A percentile compares a stretch with the other conserved stretches of the same genome.
phyloP scores from a whole-genome alignment of 2,329 filamentous ascomycete genomes.

The Bipolaris oryzae region DNA sequence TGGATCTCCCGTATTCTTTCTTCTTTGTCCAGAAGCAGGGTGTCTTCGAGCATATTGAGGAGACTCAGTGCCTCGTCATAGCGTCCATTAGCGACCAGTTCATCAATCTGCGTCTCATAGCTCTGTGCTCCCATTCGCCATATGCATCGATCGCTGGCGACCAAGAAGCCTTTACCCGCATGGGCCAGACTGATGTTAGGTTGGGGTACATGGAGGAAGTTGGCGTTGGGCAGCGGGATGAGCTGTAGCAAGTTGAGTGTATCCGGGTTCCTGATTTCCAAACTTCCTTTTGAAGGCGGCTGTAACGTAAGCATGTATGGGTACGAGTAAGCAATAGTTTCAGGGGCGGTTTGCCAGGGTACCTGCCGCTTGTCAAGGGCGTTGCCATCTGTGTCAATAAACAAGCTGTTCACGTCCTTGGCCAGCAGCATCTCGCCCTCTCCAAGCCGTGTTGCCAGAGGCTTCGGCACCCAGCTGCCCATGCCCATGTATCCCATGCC shows the following conservation, averaged over 20 bases:
- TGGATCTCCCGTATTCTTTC: constrained; percentile 83
- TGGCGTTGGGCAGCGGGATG: constrained; percentile 79
- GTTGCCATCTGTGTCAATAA: constrained; percentile 83
- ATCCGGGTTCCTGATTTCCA: constrained; percentile 92
- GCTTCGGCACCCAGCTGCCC: constrained; percentile 88
- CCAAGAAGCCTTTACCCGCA: constrained; percentile 92
- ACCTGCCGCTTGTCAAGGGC: constrained; percentile 83
- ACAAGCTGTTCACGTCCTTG: constrained; percentile 96
- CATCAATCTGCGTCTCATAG: constrained; percentile 87
- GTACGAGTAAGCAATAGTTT: constrained; percentile 94
- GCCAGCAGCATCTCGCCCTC: constrained; percentile 89
- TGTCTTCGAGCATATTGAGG: constrained; percentile 88
- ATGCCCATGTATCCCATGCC: constrained; percentile 98
- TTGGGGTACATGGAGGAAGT: constrained; percentile 86
- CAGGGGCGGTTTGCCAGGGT: constrained; percentile 88
- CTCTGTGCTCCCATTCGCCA: constrained; percentile 96
- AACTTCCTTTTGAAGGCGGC: constrained; percentile 76
- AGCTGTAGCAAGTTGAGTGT: constrained; percentile 89
- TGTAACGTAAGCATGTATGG: constrained; percentile 91
- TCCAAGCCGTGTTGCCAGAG: constrained; percentile 79
- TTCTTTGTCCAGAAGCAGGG: constrained; percentile 80
- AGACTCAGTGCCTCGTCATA: constrained; percentile 94
- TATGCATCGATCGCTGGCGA: constrained; percentile 86
- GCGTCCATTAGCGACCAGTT: constrained; percentile 73
- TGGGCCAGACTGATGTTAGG: constrained; percentile 94